phyloP scores from a whole-genome alignment of 2,329 filamentous ascomycete genomes.

The Xylaria sp. region DNA sequence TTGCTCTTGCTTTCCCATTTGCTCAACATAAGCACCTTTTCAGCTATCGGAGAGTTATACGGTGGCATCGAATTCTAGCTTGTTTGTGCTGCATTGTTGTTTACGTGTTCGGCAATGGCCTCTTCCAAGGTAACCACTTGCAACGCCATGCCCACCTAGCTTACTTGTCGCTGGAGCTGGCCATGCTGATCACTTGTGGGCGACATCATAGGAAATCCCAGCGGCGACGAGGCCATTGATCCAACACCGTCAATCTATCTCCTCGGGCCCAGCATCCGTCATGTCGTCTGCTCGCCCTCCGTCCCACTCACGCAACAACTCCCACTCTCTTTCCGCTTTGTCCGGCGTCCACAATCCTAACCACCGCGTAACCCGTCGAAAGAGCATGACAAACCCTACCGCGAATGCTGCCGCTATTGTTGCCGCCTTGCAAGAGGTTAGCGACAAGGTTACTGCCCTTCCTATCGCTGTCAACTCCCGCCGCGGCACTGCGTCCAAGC shows the following conservation, averaged over 20 bases:
- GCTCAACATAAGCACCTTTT: slow-evolving; percentile 24
- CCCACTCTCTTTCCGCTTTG: slow-evolving; percentile 82
- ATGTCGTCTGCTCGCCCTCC: slow-evolving; percentile 62
- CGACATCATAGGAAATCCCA: slow-evolving; percentile 62
- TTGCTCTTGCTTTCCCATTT: slow-evolving; percentile 27
- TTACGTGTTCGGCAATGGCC: slow-evolving; percentile 58
- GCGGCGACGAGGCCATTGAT: slow-evolving; percentile 70
- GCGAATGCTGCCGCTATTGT: slow-evolving; percentile 78
- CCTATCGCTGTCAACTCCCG: slow-evolving; percentile 64
- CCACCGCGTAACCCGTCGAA: slow-evolving; percentile 88
- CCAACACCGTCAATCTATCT: slow-evolving; percentile 65
- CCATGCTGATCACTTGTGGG: slow-evolving; percentile 46
- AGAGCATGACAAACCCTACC: slow-evolving; percentile 83
- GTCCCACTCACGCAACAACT: slow-evolving; percentile 72
- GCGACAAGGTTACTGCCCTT: slow-evolving; percentile 60
- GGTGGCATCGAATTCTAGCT: slow-evolving; percentile 22
- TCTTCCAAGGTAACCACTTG: slow-evolving; percentile 62
- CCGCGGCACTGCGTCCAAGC: slow-evolving; percentile 73
- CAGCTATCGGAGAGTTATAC: slow-evolving; percentile 10
- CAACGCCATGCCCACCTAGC: slow-evolving; percentile 33
- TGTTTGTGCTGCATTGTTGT: slow-evolving; percentile 35
- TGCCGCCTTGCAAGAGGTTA: slow-evolving; percentile 71
- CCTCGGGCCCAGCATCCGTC: slow-evolving; percentile 62
- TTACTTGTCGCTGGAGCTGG: slow-evolving; percentile 37
- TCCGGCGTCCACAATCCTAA: slow-evolving; percentile 76